Conservation (phyloP, 106 monocot genomes). For the Cymbidium sinense region DNA sequence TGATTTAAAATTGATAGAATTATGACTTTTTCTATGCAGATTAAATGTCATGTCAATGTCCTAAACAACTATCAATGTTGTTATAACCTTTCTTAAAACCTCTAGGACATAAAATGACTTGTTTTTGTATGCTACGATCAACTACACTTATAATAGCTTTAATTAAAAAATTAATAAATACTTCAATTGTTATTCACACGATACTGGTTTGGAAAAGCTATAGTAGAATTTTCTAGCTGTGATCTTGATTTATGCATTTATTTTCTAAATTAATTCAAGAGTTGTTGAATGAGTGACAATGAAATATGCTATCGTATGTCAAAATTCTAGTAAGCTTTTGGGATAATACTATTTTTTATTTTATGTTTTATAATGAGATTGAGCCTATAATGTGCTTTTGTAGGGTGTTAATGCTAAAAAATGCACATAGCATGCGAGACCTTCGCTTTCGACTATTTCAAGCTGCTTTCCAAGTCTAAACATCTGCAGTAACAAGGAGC, state of each 20-base stretch:
- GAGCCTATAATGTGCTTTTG: slow-evolving; percentile 10
- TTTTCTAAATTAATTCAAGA: neutral
- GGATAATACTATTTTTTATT: neutral
- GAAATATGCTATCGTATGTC: neutral
- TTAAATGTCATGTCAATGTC: neutral
- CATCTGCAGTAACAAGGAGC: slow-evolving; percentile 53
- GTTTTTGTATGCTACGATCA: neutral
- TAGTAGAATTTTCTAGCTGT: neutral
- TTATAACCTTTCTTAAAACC: neutral
- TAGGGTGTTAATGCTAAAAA: slow-evolving; percentile 55
- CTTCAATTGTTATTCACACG: neutral
- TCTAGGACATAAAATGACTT: neutral
- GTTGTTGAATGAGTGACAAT: neutral
- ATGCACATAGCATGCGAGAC: slow-evolving; percentile 53
- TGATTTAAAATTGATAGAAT: neutral
- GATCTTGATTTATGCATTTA: neutral
- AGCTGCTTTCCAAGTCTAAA: slow-evolving; percentile 51
- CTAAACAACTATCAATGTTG: neutral
- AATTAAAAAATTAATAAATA: neutral
- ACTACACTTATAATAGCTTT: neutral
- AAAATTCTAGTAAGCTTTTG: neutral
- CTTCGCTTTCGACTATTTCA: slow-evolving; percentile 52
- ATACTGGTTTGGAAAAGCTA: neutral
- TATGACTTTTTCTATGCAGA: neutral
- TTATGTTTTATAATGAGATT: neutral